Evolutionary conservation across 1,284 basidiomycete species (phyloP).

Genomic region (Rhodotorula sp.): DNA sequence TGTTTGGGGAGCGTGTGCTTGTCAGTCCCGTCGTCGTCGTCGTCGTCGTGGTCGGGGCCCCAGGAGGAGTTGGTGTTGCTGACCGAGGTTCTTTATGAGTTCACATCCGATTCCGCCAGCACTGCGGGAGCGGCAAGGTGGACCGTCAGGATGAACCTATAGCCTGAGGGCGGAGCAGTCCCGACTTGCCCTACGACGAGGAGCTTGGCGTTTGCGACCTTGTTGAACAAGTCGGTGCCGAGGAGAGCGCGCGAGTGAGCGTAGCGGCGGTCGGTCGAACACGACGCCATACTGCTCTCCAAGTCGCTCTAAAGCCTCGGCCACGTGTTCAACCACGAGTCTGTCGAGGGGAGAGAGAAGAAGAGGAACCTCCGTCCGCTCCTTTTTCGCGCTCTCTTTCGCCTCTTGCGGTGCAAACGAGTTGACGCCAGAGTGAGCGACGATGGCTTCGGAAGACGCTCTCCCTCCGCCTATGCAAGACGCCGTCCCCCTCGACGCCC

Average conservation of each 20-base stretch:
- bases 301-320: too few relatives aligned
- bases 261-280: constrained; percentile 27
- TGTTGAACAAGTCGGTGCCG: constrained; percentile 37
- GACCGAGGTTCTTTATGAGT: constrained; percentile 90
- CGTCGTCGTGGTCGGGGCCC: too few relatives aligned
- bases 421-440: not conserved
- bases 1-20: not conserved
- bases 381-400: too few relatives aligned
- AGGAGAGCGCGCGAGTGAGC: constrained; percentile 36
- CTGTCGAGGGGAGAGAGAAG: not conserved
- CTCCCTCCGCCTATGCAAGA: constrained; percentile 32
- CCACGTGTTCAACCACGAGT: not conserved
- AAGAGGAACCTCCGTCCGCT: too few relatives aligned
- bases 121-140: not conserved
- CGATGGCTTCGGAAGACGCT: constrained; percentile 7
- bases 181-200: constrained; percentile 42
- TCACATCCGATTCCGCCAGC: constrained; percentile 78
- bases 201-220: constrained; percentile 32
- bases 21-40: not conserved
- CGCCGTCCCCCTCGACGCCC: constrained; percentile 9
- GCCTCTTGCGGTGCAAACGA: not conserved
- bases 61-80: constrained; percentile 47
- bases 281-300: not conserved
- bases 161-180: not conserved
- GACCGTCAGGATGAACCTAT: not conserved